Conservation (phyloP, 305 asterid species). For the Rubia occidens region DNA sequence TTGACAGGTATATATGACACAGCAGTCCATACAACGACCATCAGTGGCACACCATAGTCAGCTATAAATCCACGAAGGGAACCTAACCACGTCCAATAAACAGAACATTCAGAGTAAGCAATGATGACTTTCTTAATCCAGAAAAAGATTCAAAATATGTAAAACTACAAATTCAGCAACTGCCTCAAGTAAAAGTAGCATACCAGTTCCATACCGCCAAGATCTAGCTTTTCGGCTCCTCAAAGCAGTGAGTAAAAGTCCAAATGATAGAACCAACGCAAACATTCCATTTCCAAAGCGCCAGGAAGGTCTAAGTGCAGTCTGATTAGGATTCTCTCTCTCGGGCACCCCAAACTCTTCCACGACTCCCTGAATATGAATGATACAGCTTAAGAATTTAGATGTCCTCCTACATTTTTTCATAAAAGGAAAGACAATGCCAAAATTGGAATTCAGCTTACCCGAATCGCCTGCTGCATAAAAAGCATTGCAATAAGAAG, state of each 20-base stretch:
- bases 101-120: constrained; percentile 14
- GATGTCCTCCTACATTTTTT: background rate
- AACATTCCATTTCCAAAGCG: constrained; percentile 97
- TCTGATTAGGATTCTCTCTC: constrained; percentile 48
- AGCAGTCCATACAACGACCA: constrained; percentile 92
- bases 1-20: constrained; percentile 67
- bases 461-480: constrained; percentile 95
- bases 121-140: background rate
- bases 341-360: constrained; percentile 82
- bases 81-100: constrained; percentile 36
- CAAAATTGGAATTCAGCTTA: constrained; percentile 29
- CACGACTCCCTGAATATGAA: constrained; percentile 58
- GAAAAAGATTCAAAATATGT: background rate
- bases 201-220: constrained; percentile 96
- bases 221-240: constrained; percentile 84
- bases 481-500: constrained; percentile 94
- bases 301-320: constrained; percentile 69
- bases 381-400: background rate
- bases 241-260: constrained; percentile 76
- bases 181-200: constrained; percentile 5
- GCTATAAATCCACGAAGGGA: constrained; percentile 86
- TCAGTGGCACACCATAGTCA: constrained; percentile 90
- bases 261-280: constrained; percentile 81
- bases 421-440: constrained; percentile 8
- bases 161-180: background rate